Base-by-base conservation (phyloP, 83 land plant genomes). In the Thuja plicata region DNA sequence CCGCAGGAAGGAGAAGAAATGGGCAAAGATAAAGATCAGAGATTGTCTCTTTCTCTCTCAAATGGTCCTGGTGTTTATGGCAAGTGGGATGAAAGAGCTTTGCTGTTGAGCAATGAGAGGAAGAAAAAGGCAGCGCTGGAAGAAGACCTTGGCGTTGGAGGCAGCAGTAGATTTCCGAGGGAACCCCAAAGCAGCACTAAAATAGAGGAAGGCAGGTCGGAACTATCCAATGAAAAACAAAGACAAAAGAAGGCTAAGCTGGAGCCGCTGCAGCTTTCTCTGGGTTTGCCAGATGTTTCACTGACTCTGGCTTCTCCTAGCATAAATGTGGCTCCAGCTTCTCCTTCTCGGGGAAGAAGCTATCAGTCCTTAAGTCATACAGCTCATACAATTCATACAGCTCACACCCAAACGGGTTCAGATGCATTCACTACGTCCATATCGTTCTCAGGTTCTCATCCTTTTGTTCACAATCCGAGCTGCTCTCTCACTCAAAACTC, bases 401-500 rank as follows among this genome's bases (percentile, higher is more conserved):
- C 89, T 48, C 89, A 87, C 19, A 91, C 92, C 30, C 88, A 88
- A 16, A 93, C 96, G 27, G 86, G 86, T 62, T 96, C 97, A 41
- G 94, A 94, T 89, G 96, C 93, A 34, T 93, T 93, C 88, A 94
- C 98, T 9, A 89, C 95, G 76, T 96, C 98, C 8, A 89, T 96
- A 55, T 96, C 98, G 2, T 92, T 95, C 77, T 94, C 97, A 15
- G 93, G 96, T 54, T 96, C 98, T 57, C 97, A 95, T 80, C 79
- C 93, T 3, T 93, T 95, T 88, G 76, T 88, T 16, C 98, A 97
- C 87, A 97, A 97, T 57, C 97, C 97, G 21, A 96, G 99, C 89
- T 97, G 97, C 84, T 96, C 97, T 21, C 89, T 96, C 21, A 96
- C 93, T 34, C 97, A 95, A 43, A 95, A 93, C 66, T 94, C 99